Base-by-base conservation (phyloP, 495 filamentous ascomycete species). In the Lineolata rhizophorae region DNA sequence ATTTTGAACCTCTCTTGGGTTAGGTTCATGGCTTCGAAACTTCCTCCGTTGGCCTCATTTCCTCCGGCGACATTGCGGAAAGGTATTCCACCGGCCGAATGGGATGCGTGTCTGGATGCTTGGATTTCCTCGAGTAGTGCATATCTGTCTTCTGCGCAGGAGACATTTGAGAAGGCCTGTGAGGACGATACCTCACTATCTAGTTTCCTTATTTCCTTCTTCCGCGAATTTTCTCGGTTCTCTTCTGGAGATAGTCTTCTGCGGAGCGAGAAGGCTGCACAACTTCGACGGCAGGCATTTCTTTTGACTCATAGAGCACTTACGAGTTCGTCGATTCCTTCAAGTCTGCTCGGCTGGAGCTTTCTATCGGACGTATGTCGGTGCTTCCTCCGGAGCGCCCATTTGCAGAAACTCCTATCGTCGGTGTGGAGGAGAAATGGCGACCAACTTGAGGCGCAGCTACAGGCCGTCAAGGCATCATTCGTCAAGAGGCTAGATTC, bases 101-200 rank as follows among this genome's bases (percentile, higher is more conserved):
- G 81, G 82, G 64, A 73, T 34, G 57, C 63, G 20, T 84, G 74
- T 48, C 50, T 87, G 12, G 70, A 80, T 46, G 73, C 77, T 26
- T 91, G 81, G 82, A 51, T 72, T 13, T n/a, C n/a, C n/a, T n/a
- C n/a, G n/a, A n/a, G n/a, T n/a, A n/a, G n/a, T n/a, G n/a, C n/a
- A n/a, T n/a, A n/a, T n/a, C n/a, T n/a, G n/a, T n/a, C n/a, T n/a
- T n/a, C n/a, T n/a, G n/a, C n/a, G n/a, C n/a, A n/a, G n/a, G n/a
- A n/a, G n/a, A n/a, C n/a, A n/a, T n/a, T n/a, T n/a, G n/a, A n/a
- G n/a, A n/a, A n/a, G n/a, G n/a, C n/a, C n/a, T n/a, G n/a, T n/a
- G n/a, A n/a, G n/a, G n/a, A n/a, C n/a, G n/a, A n/a, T n/a, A n/a
- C n/a, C n/a, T n/a, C n/a, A n/a, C n/a, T n/a, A n/a, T n/a, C n/a